phyloP scores from a whole-genome alignment of 2,329 filamentous ascomycete genomes.

The Ophiosphaerella herpotricha region DNA sequence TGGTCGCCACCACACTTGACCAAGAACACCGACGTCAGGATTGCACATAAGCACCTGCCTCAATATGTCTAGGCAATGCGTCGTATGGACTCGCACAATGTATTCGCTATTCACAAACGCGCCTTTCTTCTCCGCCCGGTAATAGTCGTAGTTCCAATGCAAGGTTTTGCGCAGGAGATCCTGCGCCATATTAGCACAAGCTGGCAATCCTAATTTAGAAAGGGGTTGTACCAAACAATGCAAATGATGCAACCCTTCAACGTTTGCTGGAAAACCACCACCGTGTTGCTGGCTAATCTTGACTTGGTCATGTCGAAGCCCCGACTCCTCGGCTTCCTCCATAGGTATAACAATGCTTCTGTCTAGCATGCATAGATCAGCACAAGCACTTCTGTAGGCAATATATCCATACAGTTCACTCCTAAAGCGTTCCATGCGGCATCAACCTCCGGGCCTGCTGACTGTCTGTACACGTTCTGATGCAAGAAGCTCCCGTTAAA shows the following conservation, averaged over 20 bases:
- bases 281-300: conserved; percentile 61
- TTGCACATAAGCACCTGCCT: conserved; percentile 68
- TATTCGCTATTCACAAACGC: conserved; percentile 62
- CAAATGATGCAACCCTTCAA: conserved; percentile 61
- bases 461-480: conserved; percentile 58
- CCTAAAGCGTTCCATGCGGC: conserved; percentile 61
- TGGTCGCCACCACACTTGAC: conserved; percentile 63
- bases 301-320: conserved; percentile 60
- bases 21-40: conserved; percentile 63
- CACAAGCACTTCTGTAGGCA: background rate
- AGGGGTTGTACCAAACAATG: conserved; percentile 58
- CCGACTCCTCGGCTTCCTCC: conserved; percentile 55
- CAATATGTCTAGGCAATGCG: conserved; percentile 65
- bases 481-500: conserved; percentile 65
- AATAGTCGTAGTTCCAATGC: conserved; percentile 65
- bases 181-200: conserved; percentile 37
- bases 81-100: conserved; percentile 60
- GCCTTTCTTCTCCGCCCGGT: conserved; percentile 55
- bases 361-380: conserved; percentile 18
- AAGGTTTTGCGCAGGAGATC: conserved; percentile 64
- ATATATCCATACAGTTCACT: conserved; percentile 53
- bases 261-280: conserved; percentile 63
- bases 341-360: conserved; percentile 54
- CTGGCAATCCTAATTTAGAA: background rate
- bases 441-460: conserved; percentile 59